Percentiles rank a stretch among this genome's conserved stretches.
Conservation (phyloP, 345 rosid species). For the Corchorus olitorius region DNA sequence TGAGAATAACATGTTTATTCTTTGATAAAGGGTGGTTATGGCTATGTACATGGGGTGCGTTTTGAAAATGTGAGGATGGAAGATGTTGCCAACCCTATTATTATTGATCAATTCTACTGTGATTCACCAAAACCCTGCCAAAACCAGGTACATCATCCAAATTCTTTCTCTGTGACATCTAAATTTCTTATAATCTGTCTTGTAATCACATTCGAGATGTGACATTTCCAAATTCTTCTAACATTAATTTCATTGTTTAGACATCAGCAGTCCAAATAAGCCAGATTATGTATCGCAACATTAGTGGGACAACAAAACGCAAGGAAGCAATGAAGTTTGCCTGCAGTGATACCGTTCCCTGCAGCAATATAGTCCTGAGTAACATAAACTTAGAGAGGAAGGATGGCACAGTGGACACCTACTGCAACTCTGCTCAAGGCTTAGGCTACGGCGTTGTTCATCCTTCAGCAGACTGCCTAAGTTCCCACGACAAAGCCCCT, state of each 20-base stretch:
- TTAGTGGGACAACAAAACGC: slow-evolving; percentile 78
- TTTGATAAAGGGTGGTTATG: slow-evolving; percentile 76
- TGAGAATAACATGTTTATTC: slow-evolving; percentile 14
- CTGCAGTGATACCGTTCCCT: slow-evolving; percentile 90
- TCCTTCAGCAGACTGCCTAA: slow-evolving; percentile 91
- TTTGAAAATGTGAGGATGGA: slow-evolving; percentile 83
- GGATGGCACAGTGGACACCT: slow-evolving; percentile 80
- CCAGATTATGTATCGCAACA: slow-evolving; percentile 84
- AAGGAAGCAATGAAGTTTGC: slow-evolving; percentile 80
- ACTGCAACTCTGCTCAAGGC: slow-evolving; percentile 91
- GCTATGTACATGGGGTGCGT: slow-evolving; percentile 81
- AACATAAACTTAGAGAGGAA: slow-evolving; percentile 73
- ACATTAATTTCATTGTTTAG: slow-evolving; percentile 44
- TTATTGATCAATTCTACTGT: slow-evolving; percentile 96
- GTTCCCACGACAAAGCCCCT: slow-evolving; percentile 58
- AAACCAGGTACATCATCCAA: slow-evolving; percentile 61
- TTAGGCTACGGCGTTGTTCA: slow-evolving; percentile 74
- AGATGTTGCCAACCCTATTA: slow-evolving; percentile 79
- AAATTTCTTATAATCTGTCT: background rate
- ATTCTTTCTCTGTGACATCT: slow-evolving; percentile 9
- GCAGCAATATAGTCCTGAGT: slow-evolving; percentile 75
- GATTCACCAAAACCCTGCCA: slow-evolving; percentile 80
- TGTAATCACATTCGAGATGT: background rate
- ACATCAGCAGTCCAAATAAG: slow-evolving; percentile 82
- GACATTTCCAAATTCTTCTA: background rate